These are phyloP conservation scores for Peronospora belbahrii DNA, from an alignment of 352 stramenopile species.

Conservation along the genomic window DNA sequence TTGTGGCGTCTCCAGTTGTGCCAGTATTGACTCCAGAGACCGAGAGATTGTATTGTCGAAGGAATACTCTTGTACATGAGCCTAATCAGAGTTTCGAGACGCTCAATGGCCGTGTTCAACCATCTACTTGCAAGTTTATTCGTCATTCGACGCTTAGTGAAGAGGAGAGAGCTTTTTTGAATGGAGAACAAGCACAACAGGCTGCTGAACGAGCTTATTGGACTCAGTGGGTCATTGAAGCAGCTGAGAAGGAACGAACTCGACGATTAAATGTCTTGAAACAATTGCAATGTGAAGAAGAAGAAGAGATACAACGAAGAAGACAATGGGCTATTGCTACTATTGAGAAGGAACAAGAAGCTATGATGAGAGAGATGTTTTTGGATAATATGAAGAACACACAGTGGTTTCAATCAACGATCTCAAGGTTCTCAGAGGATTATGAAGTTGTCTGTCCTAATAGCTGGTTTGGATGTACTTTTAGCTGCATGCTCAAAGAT, in stretches of 20 bases:
- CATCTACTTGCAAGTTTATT: background rate
- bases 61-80: background rate
- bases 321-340: slow-evolving; percentile 66
- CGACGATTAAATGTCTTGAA: slow-evolving; percentile 55
- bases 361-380: slow-evolving; percentile 78
- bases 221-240: slow-evolving; percentile 76
- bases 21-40: too few species aligned
- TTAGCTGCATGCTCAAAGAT: slow-evolving; percentile 79
- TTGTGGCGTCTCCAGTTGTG: too few species aligned
- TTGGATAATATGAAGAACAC: slow-evolving; percentile 87
- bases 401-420: slow-evolving; percentile 83
- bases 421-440: slow-evolving; percentile 66
- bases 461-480: slow-evolving; percentile 81
- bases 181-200: slow-evolving; percentile 21
- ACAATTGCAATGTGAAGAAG: slow-evolving; percentile 69
- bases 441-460: slow-evolving; percentile 84
- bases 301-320: slow-evolving; percentile 55
- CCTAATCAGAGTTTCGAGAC: too few species aligned
- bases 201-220: slow-evolving; percentile 58
- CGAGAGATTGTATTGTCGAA: too few species aligned
- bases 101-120: too few species aligned
- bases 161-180: slow-evolving; percentile 8
- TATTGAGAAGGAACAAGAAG: slow-evolving; percentile 78
- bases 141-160: background rate
- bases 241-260: slow-evolving; percentile 66